Evolutionary conservation across 345 rosid species (phyloP).

Genomic region (Moringa oleifera): DNA sequence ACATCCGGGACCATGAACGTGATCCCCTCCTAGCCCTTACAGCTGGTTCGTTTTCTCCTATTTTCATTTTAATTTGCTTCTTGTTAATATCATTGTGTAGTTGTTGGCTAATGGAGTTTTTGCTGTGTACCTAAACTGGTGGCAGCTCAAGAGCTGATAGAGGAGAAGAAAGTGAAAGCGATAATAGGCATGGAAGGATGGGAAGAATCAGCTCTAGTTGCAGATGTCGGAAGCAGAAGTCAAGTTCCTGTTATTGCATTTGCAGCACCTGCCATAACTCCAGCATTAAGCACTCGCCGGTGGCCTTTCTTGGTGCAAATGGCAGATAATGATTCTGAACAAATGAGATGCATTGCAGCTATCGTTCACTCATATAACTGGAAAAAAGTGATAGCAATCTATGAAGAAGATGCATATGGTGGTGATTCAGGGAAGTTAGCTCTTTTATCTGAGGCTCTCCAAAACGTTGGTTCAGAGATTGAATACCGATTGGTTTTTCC

Average conservation of each 20-base stretch:
- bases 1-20: constrained; percentile 19
- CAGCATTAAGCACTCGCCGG: constrained; percentile 19
- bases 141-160: constrained; percentile 37
- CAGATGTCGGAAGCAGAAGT: constrained; percentile 26
- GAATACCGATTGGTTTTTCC: constrained; percentile 38
- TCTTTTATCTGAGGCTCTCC: constrained; percentile 27
- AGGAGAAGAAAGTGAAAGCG: constrained; percentile 28
- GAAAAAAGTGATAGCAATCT: constrained; percentile 31
- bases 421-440: constrained; percentile 23
- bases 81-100: too few species aligned
- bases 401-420: constrained; percentile 33
- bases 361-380: constrained; percentile 27
- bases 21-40: constrained; percentile 26
- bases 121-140: too few species aligned
- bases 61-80: too few species aligned
- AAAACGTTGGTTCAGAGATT: constrained; percentile 36
- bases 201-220: constrained; percentile 42
- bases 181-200: constrained; percentile 46
- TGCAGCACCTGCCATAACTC: constrained; percentile 23
- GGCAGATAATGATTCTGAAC: too few species aligned
- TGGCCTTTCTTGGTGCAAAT: constrained; percentile 39
- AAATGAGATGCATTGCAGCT: constrained; percentile 36
- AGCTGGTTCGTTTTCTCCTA: constrained; percentile 26
- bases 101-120: too few species aligned
- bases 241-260: constrained; percentile 41